phyloP scores from a whole-genome alignment of 257 asterid species.

The Oldenlandia corymbosa region DNA sequence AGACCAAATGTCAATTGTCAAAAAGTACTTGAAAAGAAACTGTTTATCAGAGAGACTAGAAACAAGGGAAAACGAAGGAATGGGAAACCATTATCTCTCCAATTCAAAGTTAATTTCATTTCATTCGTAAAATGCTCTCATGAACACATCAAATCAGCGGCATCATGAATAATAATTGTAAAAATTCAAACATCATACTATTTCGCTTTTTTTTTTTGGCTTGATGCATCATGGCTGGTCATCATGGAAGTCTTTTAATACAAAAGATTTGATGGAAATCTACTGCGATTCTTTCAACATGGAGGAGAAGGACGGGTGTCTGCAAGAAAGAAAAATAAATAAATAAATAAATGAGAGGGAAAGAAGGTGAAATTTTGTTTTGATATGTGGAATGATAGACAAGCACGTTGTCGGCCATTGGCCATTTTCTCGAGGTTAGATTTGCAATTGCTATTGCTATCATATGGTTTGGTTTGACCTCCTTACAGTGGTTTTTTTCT shows the following conservation, averaged over 20 bases:
- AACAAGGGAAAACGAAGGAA: not conserved
- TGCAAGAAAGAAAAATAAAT: constrained; percentile 22
- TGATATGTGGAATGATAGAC: constrained; percentile 44
- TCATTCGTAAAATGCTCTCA: not conserved
- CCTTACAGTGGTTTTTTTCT: not conserved
- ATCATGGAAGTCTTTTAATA: constrained; percentile 8
- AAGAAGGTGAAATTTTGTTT: constrained; percentile 43
- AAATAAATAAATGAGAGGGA: constrained; percentile 19
- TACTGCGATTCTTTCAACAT: constrained; percentile 21
- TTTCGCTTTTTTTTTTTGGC: too few relatives aligned
- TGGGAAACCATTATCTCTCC: not conserved
- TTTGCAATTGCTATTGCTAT: constrained; percentile 5
- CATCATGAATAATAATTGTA: too few relatives aligned
- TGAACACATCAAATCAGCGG: not conserved
- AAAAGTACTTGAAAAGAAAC: not conserved
- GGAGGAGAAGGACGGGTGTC: constrained; percentile 37
- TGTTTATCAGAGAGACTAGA: too few relatives aligned
- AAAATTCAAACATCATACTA: too few relatives aligned
- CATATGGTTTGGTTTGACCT: constrained; percentile 29
- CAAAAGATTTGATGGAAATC: not conserved
- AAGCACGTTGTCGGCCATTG: constrained; percentile 62
- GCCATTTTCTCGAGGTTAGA: constrained; percentile 6
- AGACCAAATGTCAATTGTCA: constrained; percentile 7
- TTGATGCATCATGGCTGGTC: not conserved
- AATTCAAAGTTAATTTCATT: not conserved